Evolutionary conservation across 2,329 filamentous ascomycete species (phyloP).

Genomic region (Pseudocercospora fijiensis): DNA sequence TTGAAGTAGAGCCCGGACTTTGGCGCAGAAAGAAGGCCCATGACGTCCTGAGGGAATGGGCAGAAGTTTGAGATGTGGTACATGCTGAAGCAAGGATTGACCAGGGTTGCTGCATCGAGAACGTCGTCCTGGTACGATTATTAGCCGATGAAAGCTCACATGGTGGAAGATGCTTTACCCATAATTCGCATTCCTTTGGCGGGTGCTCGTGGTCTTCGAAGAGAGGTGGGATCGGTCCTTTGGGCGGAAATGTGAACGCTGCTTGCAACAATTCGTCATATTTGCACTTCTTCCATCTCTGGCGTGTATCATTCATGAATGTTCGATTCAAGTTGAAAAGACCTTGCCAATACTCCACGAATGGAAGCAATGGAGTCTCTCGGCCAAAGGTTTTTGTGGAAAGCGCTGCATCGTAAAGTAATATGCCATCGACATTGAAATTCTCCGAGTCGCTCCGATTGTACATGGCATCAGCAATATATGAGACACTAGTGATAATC

Average conservation of each 20-base stretch:
- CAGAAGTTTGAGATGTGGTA: constrained; percentile 37
- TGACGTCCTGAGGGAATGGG: constrained; percentile 18
- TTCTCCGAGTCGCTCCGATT: constrained; percentile 32
- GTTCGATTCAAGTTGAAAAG: constrained; percentile 65
- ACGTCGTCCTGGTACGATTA: constrained; percentile 46
- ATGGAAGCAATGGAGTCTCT: constrained; percentile 56
- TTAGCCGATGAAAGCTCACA: too few relatives aligned
- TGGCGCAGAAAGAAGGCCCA: not conserved
- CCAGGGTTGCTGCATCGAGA: constrained; percentile 44
- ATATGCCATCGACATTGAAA: constrained; percentile 37
- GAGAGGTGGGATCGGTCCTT: constrained; percentile 56
- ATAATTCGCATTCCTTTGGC: not conserved
- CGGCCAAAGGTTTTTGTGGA: constrained; percentile 19
- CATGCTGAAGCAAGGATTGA: constrained; percentile 40
- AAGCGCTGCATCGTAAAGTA: constrained; percentile 36
- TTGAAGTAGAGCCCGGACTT: constrained; percentile 35
- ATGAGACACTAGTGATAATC: constrained; percentile 24
- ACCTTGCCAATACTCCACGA: constrained; percentile 59
- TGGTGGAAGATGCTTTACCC: not conserved
- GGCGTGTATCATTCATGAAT: constrained; percentile 55
- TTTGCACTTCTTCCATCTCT: constrained; percentile 56
- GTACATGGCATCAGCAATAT: constrained; percentile 37
- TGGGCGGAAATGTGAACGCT: constrained; percentile 68
- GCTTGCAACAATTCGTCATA: constrained; percentile 60
- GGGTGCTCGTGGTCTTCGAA: not conserved